Conservation (phyloP, 1,139 yeast genomes). For the Hansenula anomala region DNA sequence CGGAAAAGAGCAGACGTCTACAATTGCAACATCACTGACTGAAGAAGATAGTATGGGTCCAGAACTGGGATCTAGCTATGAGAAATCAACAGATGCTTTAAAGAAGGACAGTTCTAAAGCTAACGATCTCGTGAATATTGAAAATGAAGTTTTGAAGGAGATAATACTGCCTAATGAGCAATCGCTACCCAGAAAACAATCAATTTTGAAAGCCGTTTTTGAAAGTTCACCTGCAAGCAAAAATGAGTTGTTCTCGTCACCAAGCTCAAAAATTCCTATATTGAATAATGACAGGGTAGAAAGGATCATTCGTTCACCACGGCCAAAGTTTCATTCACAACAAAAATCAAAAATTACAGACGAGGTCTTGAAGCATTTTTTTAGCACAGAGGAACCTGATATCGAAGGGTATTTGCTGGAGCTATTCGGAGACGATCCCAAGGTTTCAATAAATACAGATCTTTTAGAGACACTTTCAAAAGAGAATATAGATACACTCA, state of each 20-base stretch:
- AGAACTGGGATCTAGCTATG: too few relatives aligned
- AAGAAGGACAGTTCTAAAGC: too few relatives aligned
- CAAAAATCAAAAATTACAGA: background rate
- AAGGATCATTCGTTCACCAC: background rate
- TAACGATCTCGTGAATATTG: too few relatives aligned
- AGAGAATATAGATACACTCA: conserved; percentile 7
- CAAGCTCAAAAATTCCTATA: background rate
- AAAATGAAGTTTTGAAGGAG: background rate
- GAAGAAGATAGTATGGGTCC: too few relatives aligned
- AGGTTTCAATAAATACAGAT: conserved; percentile 5
- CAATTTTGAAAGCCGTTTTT: conserved; percentile 5
- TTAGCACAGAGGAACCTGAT: background rate
- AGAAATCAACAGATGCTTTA: too few relatives aligned
- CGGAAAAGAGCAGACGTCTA: too few relatives aligned
- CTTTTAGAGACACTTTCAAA: conserved; percentile 4
- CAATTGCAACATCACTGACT: too few relatives aligned
- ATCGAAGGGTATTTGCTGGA: conserved; percentile 19
- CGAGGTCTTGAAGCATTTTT: conserved; percentile 4
- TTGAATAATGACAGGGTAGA: background rate
- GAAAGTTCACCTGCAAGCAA: background rate
- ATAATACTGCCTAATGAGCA: too few relatives aligned
- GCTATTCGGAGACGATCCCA: conserved; percentile 17
- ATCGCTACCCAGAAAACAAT: conserved; percentile 7
- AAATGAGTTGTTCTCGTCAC: background rate
- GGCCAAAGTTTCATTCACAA: background rate